A percentile compares a stretch with the other conserved stretches of the same genome.
Evolutionary conservation across 2,329 filamentous ascomycete genomes (phyloP).

Genomic region (Cytospora paraplurivora): DNA sequence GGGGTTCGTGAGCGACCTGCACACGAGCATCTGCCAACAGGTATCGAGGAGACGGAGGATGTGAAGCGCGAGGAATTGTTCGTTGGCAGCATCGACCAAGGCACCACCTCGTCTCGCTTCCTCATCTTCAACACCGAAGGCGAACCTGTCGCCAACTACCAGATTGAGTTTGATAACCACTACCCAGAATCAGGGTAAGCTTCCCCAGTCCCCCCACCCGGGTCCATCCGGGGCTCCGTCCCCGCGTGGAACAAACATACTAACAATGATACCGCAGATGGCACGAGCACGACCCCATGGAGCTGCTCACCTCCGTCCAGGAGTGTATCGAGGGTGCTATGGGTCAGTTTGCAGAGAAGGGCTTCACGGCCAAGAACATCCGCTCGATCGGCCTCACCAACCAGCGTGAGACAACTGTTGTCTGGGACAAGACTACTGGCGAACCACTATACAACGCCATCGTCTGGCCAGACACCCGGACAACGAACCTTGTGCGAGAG

Average conservation of each 20-base stretch:
- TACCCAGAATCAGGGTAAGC: conserved; percentile 84
- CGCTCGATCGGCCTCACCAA: conserved; percentile 84
- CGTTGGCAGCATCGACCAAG: conserved; percentile 87
- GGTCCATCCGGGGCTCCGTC: conserved; percentile 3
- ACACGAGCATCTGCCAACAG: conserved; percentile 33
- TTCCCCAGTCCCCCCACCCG: conserved; percentile 20
- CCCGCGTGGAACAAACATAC: background rate
- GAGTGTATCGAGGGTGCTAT: conserved; percentile 78
- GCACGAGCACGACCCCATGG: conserved; percentile 85
- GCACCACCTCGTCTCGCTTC: conserved; percentile 86
- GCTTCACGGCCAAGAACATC: conserved; percentile 69
- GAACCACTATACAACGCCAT: conserved; percentile 82
- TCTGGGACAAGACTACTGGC: conserved; percentile 82
- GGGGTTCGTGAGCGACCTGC: conserved; percentile 5
- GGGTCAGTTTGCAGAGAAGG: conserved; percentile 69
- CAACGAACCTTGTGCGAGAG: conserved; percentile 70
- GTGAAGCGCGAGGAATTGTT: conserved; percentile 53
- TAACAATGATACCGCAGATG: conserved; percentile 56
- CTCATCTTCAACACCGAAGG: conserved; percentile 84
- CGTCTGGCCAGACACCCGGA: conserved; percentile 88
- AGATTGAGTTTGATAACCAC: conserved; percentile 82
- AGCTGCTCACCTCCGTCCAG: conserved; percentile 74
- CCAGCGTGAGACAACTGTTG: conserved; percentile 84
- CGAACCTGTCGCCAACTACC: conserved; percentile 77
- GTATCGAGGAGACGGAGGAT: conserved; percentile 34